Percentiles rank a stretch among this genome's conserved stretches.
phyloP scores from a whole-genome alignment of 2,329 filamentous ascomycete species.

The Clonostachys sp. region DNA sequence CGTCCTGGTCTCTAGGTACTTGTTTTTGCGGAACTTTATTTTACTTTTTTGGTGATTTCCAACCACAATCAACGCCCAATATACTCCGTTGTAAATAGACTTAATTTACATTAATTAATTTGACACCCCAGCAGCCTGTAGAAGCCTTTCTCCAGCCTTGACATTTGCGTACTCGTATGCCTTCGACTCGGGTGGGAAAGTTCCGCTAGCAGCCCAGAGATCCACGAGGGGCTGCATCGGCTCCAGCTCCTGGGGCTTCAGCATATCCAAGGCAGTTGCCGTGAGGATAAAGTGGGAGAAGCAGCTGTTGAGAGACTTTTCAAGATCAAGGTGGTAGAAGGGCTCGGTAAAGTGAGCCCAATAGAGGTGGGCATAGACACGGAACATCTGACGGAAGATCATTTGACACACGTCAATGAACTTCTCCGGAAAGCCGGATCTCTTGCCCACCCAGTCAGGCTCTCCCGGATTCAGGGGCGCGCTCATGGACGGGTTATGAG shows the following conservation, averaged over 20 bases:
- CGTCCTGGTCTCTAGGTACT: neutral
- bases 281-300: slow-evolving; percentile 83
- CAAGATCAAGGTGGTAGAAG: slow-evolving; percentile 77
- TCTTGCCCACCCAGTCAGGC: slow-evolving; percentile 80
- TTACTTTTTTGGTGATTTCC: neutral
- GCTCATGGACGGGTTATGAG: slow-evolving; percentile 55
- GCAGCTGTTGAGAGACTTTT: slow-evolving; percentile 81
- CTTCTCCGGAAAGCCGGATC: slow-evolving; percentile 85
- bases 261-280: slow-evolving; percentile 75
- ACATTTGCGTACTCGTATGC: slow-evolving; percentile 63
- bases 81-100: neutral
- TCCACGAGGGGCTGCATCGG: slow-evolving; percentile 95
- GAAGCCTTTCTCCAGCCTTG: slow-evolving; percentile 52
- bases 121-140: slow-evolving; percentile 38
- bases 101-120: neutral
- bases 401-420: slow-evolving; percentile 89
- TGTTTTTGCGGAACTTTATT: neutral
- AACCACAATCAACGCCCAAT: neutral
- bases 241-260: slow-evolving; percentile 86
- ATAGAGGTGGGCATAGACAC: slow-evolving; percentile 96
- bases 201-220: slow-evolving; percentile 83
- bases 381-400: slow-evolving; percentile 97
- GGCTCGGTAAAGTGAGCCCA: slow-evolving; percentile 89
- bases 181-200: slow-evolving; percentile 73
- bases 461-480: slow-evolving; percentile 57